These are phyloP conservation scores for Malbranchea zuffiana DNA, from an alignment of 2,329 filamentous ascomycete species.

Conservation along the genomic window DNA sequence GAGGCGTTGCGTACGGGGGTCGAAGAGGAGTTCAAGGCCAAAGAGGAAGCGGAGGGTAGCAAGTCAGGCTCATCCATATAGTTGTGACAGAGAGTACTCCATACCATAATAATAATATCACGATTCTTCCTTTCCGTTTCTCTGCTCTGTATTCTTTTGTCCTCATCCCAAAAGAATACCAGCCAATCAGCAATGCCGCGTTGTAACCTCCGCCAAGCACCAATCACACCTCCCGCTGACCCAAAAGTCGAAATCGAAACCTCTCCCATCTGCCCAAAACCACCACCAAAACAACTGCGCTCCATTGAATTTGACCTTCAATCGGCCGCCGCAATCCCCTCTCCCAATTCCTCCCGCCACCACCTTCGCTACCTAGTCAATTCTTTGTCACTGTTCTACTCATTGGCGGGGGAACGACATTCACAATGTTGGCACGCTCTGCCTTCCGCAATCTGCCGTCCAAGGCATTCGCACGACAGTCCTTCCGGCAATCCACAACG, in stretches of 20 bases:
- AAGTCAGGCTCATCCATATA: no score
- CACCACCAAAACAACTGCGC: constrained; percentile 1
- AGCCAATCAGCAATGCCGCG: constrained; percentile 13
- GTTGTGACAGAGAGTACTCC: no score
- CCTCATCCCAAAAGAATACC: no score
- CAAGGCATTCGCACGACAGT: constrained; percentile 65
- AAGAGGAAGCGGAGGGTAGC: constrained; percentile 14
- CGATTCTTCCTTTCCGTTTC: no score
- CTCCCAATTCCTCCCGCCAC: constrained; percentile 19
- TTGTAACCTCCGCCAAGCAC: constrained; percentile 12
- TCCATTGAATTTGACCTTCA: constrained; percentile 15
- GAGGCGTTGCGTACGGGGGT: constrained; percentile 28
- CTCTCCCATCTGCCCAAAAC: neutral
- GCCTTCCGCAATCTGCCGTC: constrained; percentile 79
- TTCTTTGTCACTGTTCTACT: constrained; percentile 5
- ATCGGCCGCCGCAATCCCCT: constrained; percentile 2
- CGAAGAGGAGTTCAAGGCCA: constrained; percentile 23
- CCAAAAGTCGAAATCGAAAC: constrained; percentile 9
- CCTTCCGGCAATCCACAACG: constrained; percentile 60
- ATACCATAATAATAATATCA: no score
- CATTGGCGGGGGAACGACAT: constrained; percentile 21
- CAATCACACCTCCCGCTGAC: constrained; percentile 11
- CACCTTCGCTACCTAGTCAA: constrained; percentile 17
- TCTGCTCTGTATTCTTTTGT: no score
- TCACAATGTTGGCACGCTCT: constrained; percentile 84